Evolutionary conservation across 192 early-diverging fungal species (phyloP), one percentile per base, ranked within the genome.

Genomic region (Ambispora gerdemannii): DNA sequence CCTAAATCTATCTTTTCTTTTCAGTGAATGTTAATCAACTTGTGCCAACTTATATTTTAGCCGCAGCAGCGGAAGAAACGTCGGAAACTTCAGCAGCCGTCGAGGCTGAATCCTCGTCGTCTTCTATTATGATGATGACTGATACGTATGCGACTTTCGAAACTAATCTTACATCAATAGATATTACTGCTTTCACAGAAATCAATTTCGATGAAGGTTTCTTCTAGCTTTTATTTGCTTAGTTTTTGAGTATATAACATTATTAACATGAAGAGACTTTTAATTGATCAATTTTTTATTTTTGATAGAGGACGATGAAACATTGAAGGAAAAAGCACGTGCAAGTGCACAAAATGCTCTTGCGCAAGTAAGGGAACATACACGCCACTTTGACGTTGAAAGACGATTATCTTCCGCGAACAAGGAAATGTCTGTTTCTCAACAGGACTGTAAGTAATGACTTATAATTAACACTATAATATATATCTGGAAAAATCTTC

Each of bases 321-420:
- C 80, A 7, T 77, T 94, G 4, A 82, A 78, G 15, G 88, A 83
- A 6, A 88, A 89, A 28, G 94, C 94, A 2, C 81, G 84, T 38
- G 74, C 79, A 52, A 86, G 86, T 63, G 94, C 94, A 22, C 85
- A 92, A 68, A 84, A 88, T 70, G 93, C 93, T 4, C 74, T 94
- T 30, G 86, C 86, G 1, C 83, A 84, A 71, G 90, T 91, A 50
- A 83, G 84, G 52, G 79, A 83, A 43, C 75, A 82, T 49, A 89
- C 90, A 1, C 79, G 84, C 61, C 79, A 81, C 47, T 96, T 94
- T 77, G 93, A 94, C 72, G 76, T 77, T 33, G 68, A 78, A 43
- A 75, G 76, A 19, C 47, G 76, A 70, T 67, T 80, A 60, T 53
- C 62, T 56, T 60, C 75, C 52, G 76, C 76, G 56, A 71, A 78